phyloP scores from a whole-genome alignment of 2,329 filamentous ascomycete genomes.

The Aspergillus tubingensis region DNA sequence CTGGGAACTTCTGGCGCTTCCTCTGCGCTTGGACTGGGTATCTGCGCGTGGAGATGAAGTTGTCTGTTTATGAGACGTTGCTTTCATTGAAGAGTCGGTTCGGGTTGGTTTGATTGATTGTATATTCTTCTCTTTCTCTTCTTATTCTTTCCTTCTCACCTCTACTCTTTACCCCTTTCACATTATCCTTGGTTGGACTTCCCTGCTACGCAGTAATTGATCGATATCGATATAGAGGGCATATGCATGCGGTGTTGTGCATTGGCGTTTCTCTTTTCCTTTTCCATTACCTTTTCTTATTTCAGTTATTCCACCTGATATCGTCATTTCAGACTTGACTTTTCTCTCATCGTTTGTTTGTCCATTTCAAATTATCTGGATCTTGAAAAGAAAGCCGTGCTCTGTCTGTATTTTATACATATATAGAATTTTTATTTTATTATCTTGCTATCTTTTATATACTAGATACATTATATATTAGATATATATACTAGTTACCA shows the following conservation, averaged over 20 bases:
- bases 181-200: neutral
- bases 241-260: neutral
- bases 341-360: too few species aligned
- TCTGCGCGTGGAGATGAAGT: conserved; percentile 58
- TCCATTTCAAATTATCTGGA: too few species aligned
- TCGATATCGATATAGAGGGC: neutral
- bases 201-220: neutral
- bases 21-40: conserved; percentile 56
- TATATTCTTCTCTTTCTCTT: conserved; percentile 3
- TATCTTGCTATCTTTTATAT: too few species aligned
- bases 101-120: conserved; percentile 37
- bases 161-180: neutral
- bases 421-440: too few species aligned
- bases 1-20: conserved; percentile 54
- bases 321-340: too few species aligned
- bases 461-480: too few species aligned
- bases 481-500: too few species aligned
- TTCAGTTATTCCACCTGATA: neutral
- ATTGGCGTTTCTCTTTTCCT: neutral
- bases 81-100: conserved; percentile 54
- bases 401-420: too few species aligned
- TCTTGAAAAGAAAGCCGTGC: too few species aligned
- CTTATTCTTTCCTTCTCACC: neutral
- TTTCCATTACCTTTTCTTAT: neutral
- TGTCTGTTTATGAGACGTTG: conserved; percentile 61